phyloP scores from a whole-genome alignment of 2,329 filamentous ascomycete species.

The Arachnomyces sp. region DNA sequence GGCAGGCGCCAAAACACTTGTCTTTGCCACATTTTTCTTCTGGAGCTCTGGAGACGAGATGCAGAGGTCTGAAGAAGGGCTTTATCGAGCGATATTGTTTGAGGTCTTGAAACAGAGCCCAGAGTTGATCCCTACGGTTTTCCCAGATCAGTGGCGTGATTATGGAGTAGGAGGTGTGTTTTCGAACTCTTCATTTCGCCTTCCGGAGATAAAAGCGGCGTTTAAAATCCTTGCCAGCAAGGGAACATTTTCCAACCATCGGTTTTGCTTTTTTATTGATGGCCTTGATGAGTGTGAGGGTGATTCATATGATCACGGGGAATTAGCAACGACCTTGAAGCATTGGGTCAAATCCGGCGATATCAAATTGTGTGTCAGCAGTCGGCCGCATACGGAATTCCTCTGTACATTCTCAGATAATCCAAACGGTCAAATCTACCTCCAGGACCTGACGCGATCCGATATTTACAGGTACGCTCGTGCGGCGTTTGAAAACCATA shows the following conservation, averaged over 20 bases:
- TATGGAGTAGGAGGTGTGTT: neutral
- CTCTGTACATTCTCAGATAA: conserved; percentile 5
- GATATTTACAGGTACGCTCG: conserved; percentile 6
- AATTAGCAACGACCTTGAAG: too few relatives aligned
- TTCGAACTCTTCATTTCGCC: neutral
- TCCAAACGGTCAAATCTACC: conserved; percentile 2
- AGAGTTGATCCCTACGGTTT: conserved; percentile 19
- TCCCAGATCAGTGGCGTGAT: conserved; percentile 9
- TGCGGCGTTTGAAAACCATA: conserved; percentile 7
- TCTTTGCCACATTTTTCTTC: conserved; percentile 34
- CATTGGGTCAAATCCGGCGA: too few relatives aligned
- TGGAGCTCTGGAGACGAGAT: conserved; percentile 32
- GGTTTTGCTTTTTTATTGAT: too few relatives aligned
- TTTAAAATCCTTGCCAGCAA: conserved; percentile 3
- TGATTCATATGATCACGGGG: too few relatives aligned
- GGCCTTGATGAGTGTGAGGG: conserved; percentile 15
- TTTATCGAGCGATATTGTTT: conserved; percentile 31
- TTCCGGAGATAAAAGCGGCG: conserved; percentile 5
- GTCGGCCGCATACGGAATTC: conserved; percentile 8
- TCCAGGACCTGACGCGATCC: conserved; percentile 6
- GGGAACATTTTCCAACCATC: conserved; percentile 1
- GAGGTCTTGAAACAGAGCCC: conserved; percentile 25
- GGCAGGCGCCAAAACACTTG: conserved; percentile 21
- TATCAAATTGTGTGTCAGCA: conserved; percentile 9
- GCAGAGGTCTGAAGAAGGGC: conserved; percentile 36